These are phyloP conservation scores for Suhomyces atakaporum DNA, from an alignment of 1,139 yeast species.

Conservation along the genomic window DNA sequence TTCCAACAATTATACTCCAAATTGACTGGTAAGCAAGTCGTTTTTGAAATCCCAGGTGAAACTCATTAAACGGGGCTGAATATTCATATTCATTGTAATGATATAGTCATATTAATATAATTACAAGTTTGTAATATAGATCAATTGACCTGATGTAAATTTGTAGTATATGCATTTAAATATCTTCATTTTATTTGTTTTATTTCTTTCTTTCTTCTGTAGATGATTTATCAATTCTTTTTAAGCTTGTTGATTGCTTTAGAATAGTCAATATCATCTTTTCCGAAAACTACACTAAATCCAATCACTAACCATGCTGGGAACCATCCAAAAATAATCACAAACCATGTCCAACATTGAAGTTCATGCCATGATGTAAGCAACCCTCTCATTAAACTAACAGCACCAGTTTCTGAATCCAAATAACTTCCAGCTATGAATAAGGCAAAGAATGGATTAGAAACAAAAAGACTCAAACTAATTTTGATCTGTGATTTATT, in stretches of 20 bases:
- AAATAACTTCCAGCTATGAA: conserved; percentile 34
- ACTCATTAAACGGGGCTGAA: conserved; percentile 34
- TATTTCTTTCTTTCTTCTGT: no score
- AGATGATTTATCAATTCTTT: background rate
- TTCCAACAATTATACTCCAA: conserved; percentile 98
- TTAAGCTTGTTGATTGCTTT: conserved; percentile 11
- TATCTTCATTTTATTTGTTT: no score
- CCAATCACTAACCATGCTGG: conserved; percentile 74
- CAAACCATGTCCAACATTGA: conserved; percentile 87
- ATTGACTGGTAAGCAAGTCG: conserved; percentile 99
- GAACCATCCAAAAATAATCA: conserved; percentile 74
- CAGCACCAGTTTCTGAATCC: conserved; percentile 30
- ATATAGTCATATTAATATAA: conserved; percentile 11
- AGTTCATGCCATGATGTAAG: conserved; percentile 66
- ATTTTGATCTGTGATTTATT: conserved; percentile 29
- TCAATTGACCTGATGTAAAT: background rate
- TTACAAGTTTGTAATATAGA: conserved; percentile 7
- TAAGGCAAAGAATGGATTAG: conserved; percentile 59
- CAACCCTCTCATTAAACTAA: conserved; percentile 50
- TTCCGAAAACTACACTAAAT: conserved; percentile 32
- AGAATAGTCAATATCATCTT: conserved; percentile 20
- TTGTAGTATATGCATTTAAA: no score
- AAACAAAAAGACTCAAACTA: conserved; percentile 37
- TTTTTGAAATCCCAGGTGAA: conserved; percentile 90
- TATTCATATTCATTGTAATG: conserved; percentile 11